phyloP scores from a whole-genome alignment of 441 rosid genomes.

The Sinapis alba region DNA sequence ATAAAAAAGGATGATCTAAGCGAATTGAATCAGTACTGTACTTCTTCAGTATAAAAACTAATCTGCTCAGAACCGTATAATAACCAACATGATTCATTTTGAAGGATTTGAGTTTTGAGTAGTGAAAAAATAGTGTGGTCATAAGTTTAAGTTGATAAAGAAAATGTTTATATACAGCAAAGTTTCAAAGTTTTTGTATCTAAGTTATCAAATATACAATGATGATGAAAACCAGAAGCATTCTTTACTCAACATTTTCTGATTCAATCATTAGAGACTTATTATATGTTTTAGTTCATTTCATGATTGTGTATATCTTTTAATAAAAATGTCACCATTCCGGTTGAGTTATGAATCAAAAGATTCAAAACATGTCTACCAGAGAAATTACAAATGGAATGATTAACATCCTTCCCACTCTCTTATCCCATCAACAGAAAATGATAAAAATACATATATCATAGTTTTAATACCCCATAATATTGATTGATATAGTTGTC shows the following conservation, averaged over 20 bases:
- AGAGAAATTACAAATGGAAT: background rate
- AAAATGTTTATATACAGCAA: background rate
- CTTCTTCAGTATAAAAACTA: background rate
- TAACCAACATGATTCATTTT: background rate
- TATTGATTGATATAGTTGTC: conserved; percentile 29
- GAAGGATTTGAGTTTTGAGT: conserved; percentile 5
- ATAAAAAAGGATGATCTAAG: conserved; percentile 2
- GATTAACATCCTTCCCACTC: conserved; percentile 19
- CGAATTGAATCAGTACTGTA: conserved; percentile 5
- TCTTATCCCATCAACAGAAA: conserved; percentile 14
- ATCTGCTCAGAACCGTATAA: conserved; percentile 3
- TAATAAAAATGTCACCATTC: background rate
- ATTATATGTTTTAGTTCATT: background rate
- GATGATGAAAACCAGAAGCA: background rate
- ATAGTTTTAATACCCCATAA: conserved; percentile 19
- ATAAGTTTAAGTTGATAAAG: background rate
- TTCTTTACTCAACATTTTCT: background rate
- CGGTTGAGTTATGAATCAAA: background rate
- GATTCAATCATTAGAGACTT: background rate
- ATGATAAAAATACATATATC: background rate
- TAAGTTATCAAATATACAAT: background rate
- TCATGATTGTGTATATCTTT: background rate
- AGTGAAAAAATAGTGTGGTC: background rate
- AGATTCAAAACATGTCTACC: background rate
- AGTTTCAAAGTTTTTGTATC: background rate